A percentile compares a stretch with the other conserved stretches of the same genome.
These are phyloP conservation scores for Mycena vulgaris DNA, from an alignment of 768 basidiomycete genomes.

Conservation along the genomic window DNA sequence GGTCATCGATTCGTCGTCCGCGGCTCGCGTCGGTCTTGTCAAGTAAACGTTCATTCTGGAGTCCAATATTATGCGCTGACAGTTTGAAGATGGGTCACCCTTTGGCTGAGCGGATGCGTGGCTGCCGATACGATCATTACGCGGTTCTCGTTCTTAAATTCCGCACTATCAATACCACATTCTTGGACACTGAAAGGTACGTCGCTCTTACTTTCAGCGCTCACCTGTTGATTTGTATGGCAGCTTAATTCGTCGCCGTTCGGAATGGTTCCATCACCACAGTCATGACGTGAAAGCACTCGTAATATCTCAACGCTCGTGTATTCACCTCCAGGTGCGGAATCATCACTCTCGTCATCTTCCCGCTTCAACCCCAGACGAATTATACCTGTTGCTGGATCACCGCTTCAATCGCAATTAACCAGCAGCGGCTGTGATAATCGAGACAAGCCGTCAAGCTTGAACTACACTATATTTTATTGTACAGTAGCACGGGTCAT, in stretches of 20 bases:
- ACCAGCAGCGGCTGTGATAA: slow-evolving; percentile 3
- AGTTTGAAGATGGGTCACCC: background rate
- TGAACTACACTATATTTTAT: no score
- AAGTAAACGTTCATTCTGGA: background rate
- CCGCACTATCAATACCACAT: background rate
- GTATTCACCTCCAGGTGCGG: background rate
- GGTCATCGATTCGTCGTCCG: background rate
- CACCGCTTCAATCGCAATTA: background rate
- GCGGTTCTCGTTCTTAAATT: background rate
- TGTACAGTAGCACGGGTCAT: no score
- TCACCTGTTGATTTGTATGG: background rate
- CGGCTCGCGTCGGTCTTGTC: background rate
- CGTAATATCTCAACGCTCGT: background rate
- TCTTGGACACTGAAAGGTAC: background rate
- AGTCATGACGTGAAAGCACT: background rate
- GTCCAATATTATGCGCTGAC: background rate
- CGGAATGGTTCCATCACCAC: background rate
- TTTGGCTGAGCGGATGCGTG: background rate
- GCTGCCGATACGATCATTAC: background rate
- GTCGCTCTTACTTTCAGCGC: background rate
- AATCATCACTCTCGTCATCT: background rate
- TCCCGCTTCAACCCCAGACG: background rate
- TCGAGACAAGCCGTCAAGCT: slow-evolving; percentile 11
- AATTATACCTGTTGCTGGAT: background rate
- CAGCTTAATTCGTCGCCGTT: background rate